Conservation (phyloP, 768 basidiomycete species). For the Clitopilus passeckerianus region DNA sequence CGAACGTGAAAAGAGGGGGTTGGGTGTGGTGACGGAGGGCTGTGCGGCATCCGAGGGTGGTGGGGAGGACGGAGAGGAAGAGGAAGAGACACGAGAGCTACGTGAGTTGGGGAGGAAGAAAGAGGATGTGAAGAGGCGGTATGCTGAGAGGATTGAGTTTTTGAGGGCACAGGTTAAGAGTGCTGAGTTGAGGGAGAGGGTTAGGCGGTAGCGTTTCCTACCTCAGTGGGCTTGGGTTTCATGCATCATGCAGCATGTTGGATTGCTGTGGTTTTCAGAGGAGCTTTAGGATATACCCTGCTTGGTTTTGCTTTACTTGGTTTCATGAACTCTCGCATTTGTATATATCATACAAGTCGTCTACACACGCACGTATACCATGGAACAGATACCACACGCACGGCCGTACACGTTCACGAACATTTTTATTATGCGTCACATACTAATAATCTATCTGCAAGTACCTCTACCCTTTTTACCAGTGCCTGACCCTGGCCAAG, state of each 20-base stretch:
- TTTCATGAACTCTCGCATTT: background rate
- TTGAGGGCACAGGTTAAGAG: conserved; percentile 71
- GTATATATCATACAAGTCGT: no score
- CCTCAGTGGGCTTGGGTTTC: conserved; percentile 23
- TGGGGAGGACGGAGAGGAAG: background rate
- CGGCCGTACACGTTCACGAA: no score
- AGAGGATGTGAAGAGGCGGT: conserved; percentile 62
- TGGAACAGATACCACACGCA: background rate
- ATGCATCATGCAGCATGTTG: no score
- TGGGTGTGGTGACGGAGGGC: background rate
- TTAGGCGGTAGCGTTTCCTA: conserved; percentile 29
- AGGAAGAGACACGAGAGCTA: conserved; percentile 49
- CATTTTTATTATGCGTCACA: no score
- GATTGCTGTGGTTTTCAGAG: background rate
- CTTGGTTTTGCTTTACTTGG: background rate
- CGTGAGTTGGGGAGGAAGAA: conserved; percentile 59
- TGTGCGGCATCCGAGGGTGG: no score
- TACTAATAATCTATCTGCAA: no score
- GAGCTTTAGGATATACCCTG: background rate
- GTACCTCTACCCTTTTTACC: no score
- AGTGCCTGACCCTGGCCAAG: no score
- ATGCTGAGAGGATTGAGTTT: conserved; percentile 69
- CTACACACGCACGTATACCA: background rate
- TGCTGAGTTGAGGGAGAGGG: conserved; percentile 59
- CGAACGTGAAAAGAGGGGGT: no score